Percentiles rank a stretch among this genome's conserved stretches.
These are phyloP conservation scores for Peterozyma toletana DNA, from an alignment of 805 yeast genomes.

Conservation along the genomic window DNA sequence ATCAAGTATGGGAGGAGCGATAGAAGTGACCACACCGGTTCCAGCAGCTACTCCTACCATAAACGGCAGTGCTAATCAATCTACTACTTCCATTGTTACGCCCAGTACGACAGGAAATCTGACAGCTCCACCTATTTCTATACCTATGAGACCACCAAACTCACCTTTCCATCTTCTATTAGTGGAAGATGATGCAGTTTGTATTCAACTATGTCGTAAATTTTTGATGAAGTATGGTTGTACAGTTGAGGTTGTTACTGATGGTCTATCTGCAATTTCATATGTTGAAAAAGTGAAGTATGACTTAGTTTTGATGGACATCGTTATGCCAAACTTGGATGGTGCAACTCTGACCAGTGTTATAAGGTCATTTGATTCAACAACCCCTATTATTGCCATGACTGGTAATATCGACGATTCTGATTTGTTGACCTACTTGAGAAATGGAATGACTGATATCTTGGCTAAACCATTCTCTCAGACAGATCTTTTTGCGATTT, in stretches of 20 bases:
- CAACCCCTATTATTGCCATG: constrained; percentile 91
- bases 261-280: constrained; percentile 83
- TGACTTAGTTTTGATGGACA: constrained; percentile 80
- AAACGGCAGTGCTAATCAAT: constrained; percentile 4
- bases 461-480: constrained; percentile 92
- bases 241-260: constrained; percentile 86
- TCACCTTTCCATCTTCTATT: constrained; percentile 57
- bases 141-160: constrained; percentile 21
- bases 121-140: constrained; percentile 1
- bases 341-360: constrained; percentile 90
- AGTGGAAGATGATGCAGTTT: constrained; percentile 77
- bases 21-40: not conserved
- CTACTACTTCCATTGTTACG: constrained; percentile 1
- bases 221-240: constrained; percentile 86
- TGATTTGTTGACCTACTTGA: constrained; percentile 71
- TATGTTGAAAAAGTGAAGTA: constrained; percentile 64
- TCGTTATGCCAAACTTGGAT: constrained; percentile 82
- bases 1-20: not conserved
- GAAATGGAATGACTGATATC: constrained; percentile 89
- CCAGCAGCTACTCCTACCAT: constrained; percentile 1
- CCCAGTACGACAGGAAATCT: not conserved
- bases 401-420: constrained; percentile 83
- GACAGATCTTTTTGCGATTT: constrained; percentile 70
- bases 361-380: constrained; percentile 75
- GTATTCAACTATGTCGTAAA: constrained; percentile 76